Conservation (phyloP, 2,329 filamentous ascomycete species). For the Aureobasidium sp. region DNA sequence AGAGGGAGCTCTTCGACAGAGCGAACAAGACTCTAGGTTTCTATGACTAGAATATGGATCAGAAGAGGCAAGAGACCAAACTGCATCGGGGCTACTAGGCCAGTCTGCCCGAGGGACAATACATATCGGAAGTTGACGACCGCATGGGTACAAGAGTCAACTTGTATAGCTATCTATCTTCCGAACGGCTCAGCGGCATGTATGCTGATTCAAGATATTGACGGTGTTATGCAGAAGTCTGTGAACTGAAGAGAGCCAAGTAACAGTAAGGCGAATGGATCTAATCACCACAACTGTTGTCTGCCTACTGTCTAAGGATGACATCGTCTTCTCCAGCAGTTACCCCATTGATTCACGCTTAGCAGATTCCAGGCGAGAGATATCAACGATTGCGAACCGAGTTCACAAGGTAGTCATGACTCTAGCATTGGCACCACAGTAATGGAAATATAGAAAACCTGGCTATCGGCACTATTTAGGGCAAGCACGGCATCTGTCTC, state of each 20-base stretch:
- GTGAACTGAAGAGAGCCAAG: too few species aligned
- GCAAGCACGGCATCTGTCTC: neutral
- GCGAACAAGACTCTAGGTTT: slow-evolving; percentile 53
- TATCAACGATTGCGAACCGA: neutral
- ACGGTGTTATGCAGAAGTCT: too few species aligned
- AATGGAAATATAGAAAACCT: neutral
- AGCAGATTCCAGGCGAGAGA: neutral
- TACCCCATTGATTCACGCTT: neutral
- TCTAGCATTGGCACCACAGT: neutral
- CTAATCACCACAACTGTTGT: too few species aligned
- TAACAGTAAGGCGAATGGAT: too few species aligned
- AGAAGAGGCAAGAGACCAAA: neutral
- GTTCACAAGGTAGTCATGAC: neutral
- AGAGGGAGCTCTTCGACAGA: slow-evolving; percentile 44
- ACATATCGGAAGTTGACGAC: too few species aligned
- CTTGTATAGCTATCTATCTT: too few species aligned
- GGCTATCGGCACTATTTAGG: neutral
- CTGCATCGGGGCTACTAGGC: too few species aligned
- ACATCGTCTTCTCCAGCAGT: neutral
- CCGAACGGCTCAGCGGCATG: too few species aligned
- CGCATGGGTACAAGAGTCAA: too few species aligned
- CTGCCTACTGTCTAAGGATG: too few species aligned
- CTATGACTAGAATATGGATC: slow-evolving; percentile 1
- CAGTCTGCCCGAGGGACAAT: too few species aligned
- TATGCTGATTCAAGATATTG: too few species aligned